Percentiles rank a stretch among this genome's conserved stretches.
Conservation (phyloP, 108 stramenopile species). For the Tribonema minus region DNA sequence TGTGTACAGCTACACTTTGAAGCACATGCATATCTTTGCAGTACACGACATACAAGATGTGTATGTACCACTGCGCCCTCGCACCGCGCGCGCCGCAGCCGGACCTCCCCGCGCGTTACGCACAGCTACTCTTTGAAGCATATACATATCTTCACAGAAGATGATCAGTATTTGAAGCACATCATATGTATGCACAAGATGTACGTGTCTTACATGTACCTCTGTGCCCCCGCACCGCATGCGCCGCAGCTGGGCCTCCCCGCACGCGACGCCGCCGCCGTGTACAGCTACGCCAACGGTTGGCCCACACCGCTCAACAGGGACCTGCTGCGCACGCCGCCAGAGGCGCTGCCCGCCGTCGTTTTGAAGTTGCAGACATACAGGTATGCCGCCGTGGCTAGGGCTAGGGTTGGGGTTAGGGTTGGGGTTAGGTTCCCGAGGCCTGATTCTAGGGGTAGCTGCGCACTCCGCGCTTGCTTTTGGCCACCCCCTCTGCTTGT, state of each 20-base stretch:
- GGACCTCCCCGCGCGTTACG: no score
- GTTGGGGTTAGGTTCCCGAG: no score
- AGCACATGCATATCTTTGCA: no score
- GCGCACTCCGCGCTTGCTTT: no score
- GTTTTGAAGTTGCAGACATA: conserved; percentile 24
- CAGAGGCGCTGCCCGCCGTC: conserved; percentile 33
- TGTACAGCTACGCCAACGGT: conserved; percentile 26
- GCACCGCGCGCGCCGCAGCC: neutral
- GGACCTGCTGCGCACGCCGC: conserved; percentile 20
- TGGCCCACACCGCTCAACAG: conserved; percentile 40
- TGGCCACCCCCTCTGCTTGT: no score
- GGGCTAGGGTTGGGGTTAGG: neutral
- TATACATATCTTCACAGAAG: no score
- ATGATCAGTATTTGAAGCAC: no score
- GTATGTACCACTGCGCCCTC: no score
- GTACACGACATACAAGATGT: no score
- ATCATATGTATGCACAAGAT: no score
- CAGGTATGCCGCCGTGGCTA: neutral
- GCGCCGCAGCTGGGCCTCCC: neutral
- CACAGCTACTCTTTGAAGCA: conserved; percentile 38
- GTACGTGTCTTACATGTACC: no score
- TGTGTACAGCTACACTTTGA: conserved; percentile 22
- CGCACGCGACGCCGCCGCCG: neutral
- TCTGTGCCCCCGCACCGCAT: neutral
- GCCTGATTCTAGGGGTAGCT: no score